These are phyloP conservation scores for Hsuehochloa calcarea DNA, from an alignment of 176 grass and related monocot species.

Conservation along the genomic window DNA sequence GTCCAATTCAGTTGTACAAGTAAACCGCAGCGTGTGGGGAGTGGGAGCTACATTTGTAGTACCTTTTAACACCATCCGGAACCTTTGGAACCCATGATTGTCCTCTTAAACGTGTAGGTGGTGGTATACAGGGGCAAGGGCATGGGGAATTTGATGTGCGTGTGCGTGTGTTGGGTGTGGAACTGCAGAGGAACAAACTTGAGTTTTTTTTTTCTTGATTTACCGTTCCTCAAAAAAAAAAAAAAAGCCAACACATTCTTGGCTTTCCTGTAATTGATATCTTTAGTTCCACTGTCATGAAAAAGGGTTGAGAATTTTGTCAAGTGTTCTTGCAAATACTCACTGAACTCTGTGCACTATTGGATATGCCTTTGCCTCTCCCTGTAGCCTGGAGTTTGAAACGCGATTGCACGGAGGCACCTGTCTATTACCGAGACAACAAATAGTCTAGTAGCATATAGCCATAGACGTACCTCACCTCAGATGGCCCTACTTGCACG, in stretches of 20 bases:
- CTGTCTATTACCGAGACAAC: neutral
- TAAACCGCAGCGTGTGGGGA: slow-evolving; percentile 23
- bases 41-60: slow-evolving; percentile 27
- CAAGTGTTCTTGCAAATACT: neutral
- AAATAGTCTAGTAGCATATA: neutral
- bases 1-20: slow-evolving; percentile 53
- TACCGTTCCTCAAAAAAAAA: slow-evolving; percentile 28
- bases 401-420: neutral
- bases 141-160: slow-evolving; percentile 13
- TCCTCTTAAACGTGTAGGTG: slow-evolving; percentile 38
- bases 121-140: slow-evolving; percentile 29
- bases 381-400: neutral
- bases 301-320: neutral
- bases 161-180: neutral
- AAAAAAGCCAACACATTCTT: slow-evolving; percentile 31
- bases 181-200: slow-evolving; percentile 5
- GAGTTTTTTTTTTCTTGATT: slow-evolving; percentile 12
- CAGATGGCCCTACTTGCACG: neutral
- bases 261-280: slow-evolving; percentile 38
- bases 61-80: slow-evolving; percentile 27
- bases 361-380: neutral
- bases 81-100: slow-evolving; percentile 32
- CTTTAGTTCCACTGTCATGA: slow-evolving; percentile 8
- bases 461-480: neutral
- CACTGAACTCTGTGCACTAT: neutral